Evolutionary conservation across 1,139 yeast genomes (phyloP).

Genomic region (Magnusiomyces sp.): DNA sequence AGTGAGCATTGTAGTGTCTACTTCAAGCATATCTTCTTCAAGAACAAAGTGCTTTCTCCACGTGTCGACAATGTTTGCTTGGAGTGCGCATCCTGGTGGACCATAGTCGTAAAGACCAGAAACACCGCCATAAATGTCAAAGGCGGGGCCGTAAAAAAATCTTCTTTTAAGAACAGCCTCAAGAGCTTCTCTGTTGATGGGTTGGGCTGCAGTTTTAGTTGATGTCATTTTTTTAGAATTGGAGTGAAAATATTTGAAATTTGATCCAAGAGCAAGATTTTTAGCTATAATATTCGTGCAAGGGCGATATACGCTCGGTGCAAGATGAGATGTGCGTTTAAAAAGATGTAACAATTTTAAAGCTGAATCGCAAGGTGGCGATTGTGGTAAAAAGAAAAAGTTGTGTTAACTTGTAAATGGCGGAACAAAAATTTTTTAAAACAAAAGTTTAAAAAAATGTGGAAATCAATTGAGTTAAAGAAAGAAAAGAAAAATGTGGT

Average conservation of each 20-base stretch:
- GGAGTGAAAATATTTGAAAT: background rate
- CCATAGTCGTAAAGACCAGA: constrained; percentile 98
- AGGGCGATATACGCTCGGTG: too few relatives aligned
- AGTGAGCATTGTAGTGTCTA: constrained; percentile 94
- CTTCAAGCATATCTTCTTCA: constrained; percentile 98
- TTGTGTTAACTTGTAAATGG: too few relatives aligned
- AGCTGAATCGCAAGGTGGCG: too few relatives aligned
- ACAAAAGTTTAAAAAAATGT: too few relatives aligned
- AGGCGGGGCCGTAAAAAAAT: constrained; percentile 95
- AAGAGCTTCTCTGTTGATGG: constrained; percentile 71
- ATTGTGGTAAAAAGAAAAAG: too few relatives aligned
- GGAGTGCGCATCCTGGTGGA: constrained; percentile 98
- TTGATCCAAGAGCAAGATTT: too few relatives aligned
- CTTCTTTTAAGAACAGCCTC: constrained; percentile 91
- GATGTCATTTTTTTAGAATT: constrained; percentile 17
- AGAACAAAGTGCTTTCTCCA: constrained; percentile 98
- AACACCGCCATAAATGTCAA: constrained; percentile 97
- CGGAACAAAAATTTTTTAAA: too few relatives aligned
- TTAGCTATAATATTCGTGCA: too few relatives aligned
- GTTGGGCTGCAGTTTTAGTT: constrained; percentile 21
- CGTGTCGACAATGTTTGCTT: constrained; percentile 84
- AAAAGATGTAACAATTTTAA: too few relatives aligned
- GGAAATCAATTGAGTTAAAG: too few relatives aligned
- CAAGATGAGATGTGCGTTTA: too few relatives aligned
- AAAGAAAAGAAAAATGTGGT: too few relatives aligned